Evolutionary conservation across 106 monocot genomes (phyloP), one percentile per base, ranked within the genome.

Genomic region (Narthecium ossifragum): DNA sequence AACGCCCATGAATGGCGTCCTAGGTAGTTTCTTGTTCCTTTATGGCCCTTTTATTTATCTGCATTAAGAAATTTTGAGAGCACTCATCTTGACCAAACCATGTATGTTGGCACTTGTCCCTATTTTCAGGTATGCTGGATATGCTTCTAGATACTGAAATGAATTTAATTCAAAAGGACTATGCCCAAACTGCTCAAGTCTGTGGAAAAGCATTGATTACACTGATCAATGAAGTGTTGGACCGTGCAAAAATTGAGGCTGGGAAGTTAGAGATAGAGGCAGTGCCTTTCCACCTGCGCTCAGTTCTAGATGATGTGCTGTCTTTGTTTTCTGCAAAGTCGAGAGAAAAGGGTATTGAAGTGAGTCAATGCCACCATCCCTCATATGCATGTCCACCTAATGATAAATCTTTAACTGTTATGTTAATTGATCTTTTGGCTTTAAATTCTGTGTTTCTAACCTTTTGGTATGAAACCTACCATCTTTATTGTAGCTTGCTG

Each of bases 1-100:
- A 75, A 98, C 96, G 24, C 96, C 96, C 43, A 98, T 98, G 96
- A 91, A 98, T 76, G 96, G 96, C 5, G 96, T 98, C 21, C 81
- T 98, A 52, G 96, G 96, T 98, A 87, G 72, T 46, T 46, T 11
- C n/a, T 4, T 38, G 7, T 62, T 22, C 18, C 10, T 14, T 22
- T 43, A 30, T 6, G 3, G 5, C 13, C 17, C 6, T 36, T 27
- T 64, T 17, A 39, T 39, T 43, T 18, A 17, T 43, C 17, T 43
- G 14, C 18, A 43, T 43, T 43, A 10, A 18, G 43, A 17, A 43
- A 1, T 4, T 43, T 43, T 11, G 11, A n/a, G n/a, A n/a, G n/a
- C n/a, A n/a, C n/a, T n/a, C n/a, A n/a, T n/a, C n/a, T n/a, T n/a
- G n/a, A n/a, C n/a, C n/a, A n/a, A n/a, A n/a, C n/a, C n/a, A n/a